Percentiles rank a stretch among this genome's conserved stretches.
These are phyloP conservation scores for Mortierella sp. DNA, from an alignment of 371 early-diverging fungal species.

Conservation along the genomic window DNA sequence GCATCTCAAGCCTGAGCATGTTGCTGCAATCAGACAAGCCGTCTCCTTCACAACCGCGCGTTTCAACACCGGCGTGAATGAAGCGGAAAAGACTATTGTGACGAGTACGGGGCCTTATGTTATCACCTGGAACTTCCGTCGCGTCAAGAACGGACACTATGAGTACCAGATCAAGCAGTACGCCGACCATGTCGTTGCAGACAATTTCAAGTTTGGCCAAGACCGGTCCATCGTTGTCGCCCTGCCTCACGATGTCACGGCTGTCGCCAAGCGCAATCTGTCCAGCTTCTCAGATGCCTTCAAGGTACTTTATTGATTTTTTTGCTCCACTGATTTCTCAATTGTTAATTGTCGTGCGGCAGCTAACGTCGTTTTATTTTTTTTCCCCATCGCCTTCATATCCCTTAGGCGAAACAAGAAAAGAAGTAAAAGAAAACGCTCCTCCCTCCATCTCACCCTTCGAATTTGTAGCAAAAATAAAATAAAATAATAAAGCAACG, in stretches of 20 bases:
- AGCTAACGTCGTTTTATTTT: not conserved
- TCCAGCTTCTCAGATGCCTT: constrained; percentile 26
- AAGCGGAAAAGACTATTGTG: constrained; percentile 85
- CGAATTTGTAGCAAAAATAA: not conserved
- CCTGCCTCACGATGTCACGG: constrained; percentile 59
- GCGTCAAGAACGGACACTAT: constrained; percentile 81
- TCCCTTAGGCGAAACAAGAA: not conserved
- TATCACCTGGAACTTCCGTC: constrained; percentile 94
- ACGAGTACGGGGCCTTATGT: constrained; percentile 92
- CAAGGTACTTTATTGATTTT: constrained; percentile 13
- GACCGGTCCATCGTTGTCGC: constrained; percentile 84
- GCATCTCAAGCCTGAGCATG: constrained; percentile 92
- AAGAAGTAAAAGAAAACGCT: not conserved
- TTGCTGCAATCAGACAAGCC: constrained; percentile 80
- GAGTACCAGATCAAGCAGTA: constrained; percentile 92
- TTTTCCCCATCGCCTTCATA: not conserved
- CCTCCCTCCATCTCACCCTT: too few relatives aligned
- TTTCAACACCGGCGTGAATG: constrained; percentile 86
- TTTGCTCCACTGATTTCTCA: not conserved
- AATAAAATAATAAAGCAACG: not conserved
- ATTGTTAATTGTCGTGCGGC: not conserved
- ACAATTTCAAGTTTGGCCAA: constrained; percentile 88
- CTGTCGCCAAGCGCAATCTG: constrained; percentile 33
- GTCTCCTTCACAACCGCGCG: constrained; percentile 92
- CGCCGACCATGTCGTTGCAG: constrained; percentile 85